Evolutionary conservation across 371 early-diverging fungal genomes (phyloP).

Genomic region (Mortierella sp.): DNA sequence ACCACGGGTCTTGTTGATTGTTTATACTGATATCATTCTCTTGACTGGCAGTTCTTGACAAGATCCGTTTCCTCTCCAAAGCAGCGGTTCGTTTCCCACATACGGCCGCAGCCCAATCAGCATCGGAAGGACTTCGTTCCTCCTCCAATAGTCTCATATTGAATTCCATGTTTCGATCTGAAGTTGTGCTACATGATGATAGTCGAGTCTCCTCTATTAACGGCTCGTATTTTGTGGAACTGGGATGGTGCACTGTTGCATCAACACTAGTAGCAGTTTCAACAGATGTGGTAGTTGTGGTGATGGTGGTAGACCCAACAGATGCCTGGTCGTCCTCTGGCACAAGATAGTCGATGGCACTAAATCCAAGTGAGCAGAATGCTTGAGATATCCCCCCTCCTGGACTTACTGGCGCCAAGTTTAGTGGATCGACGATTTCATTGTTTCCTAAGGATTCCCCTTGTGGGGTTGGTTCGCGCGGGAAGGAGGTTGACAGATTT

Average conservation of each 20-base stretch:
- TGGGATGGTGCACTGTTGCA: too few species aligned
- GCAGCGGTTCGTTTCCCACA: conserved; percentile 27
- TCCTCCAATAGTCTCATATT: conserved; percentile 3
- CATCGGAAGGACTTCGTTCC: not conserved
- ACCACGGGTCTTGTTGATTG: conserved; percentile 13
- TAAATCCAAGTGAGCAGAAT: conserved; percentile 32
- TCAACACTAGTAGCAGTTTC: not conserved
- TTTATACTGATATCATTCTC: not conserved
- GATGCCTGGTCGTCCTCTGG: conserved; percentile 11
- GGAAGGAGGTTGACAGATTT: not conserved
- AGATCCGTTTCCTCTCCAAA: conserved; percentile 13
- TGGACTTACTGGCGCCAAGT: conserved; percentile 10
- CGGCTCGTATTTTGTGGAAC: too few species aligned
- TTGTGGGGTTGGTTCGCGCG: not conserved
- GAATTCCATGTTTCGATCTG: not conserved
- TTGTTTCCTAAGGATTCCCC: not conserved
- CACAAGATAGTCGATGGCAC: conserved; percentile 29
- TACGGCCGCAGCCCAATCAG: conserved; percentile 32
- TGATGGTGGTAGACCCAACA: not conserved
- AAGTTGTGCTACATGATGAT: not conserved
- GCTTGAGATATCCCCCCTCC: conserved; percentile 28
- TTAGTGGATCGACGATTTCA: not conserved
- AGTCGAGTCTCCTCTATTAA: not conserved
- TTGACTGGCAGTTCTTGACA: conserved; percentile 19
- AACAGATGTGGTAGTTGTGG: too few species aligned